Percentiles rank a stretch among this genome's conserved stretches.
These are phyloP conservation scores for Globisporangium radiosum DNA, from an alignment of 352 stramenopile species.

Conservation along the genomic window DNA sequence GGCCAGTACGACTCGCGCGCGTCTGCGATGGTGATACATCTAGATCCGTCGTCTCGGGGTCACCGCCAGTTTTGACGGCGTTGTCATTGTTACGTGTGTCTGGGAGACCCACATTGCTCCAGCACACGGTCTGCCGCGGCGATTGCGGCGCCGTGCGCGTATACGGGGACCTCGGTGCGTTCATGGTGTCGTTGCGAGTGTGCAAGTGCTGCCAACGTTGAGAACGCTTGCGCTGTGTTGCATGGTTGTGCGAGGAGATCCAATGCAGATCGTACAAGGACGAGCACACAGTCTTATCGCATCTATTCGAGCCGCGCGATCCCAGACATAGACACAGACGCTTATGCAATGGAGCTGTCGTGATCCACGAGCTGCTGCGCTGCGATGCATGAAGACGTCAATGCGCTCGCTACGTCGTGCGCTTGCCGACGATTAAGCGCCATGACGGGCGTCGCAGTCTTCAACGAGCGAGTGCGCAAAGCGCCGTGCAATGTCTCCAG, in stretches of 20 bases:
- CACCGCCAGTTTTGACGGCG: too few relatives aligned
- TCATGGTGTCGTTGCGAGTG: not conserved
- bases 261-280: not conserved
- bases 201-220: not conserved
- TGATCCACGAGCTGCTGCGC: too few relatives aligned
- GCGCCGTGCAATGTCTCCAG: not conserved
- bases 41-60: too few relatives aligned
- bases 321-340: too few relatives aligned
- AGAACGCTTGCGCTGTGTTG: too few relatives aligned
- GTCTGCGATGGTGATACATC: not conserved
- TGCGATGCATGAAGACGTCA: too few relatives aligned
- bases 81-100: not conserved
- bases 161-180: not conserved
- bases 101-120: constrained; percentile 10
- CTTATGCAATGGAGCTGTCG: too few relatives aligned
- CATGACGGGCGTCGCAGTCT: not conserved
- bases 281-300: too few relatives aligned
- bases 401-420: too few relatives aligned
- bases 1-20: not conserved
- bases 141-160: constrained; percentile 3
- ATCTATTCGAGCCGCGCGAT: too few relatives aligned
- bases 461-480: not conserved
- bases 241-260: not conserved
- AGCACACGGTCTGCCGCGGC: constrained; percentile 5
- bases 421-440: too few relatives aligned